phyloP scores from a whole-genome alignment of 805 yeast species.

The Ogataea ramenticola region DNA sequence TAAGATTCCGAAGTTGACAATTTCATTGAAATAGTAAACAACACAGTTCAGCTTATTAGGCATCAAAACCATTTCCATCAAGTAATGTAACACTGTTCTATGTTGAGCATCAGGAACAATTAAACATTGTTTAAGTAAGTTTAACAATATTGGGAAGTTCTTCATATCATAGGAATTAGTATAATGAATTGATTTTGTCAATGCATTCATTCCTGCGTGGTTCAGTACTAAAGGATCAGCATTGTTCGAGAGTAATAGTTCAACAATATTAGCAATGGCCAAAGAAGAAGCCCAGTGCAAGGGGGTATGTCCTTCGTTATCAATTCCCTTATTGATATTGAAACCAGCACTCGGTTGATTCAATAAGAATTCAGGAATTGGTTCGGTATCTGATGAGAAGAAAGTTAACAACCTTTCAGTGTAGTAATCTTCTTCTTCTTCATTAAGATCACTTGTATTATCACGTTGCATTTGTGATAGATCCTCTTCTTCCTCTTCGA shows the following conservation, averaged over 20 bases:
- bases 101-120: conserved; percentile 68
- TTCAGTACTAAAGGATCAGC: conserved; percentile 53
- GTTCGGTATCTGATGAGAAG: conserved; percentile 41
- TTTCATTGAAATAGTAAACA: conserved; percentile 41
- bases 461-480: neutral
- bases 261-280: conserved; percentile 58
- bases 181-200: conserved; percentile 63
- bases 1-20: conserved; percentile 19
- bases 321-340: conserved; percentile 61
- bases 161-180: conserved; percentile 63
- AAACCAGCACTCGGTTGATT: conserved; percentile 53
- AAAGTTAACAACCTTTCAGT: conserved; percentile 38
- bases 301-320: conserved; percentile 75
- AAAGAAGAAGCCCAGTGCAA: conserved; percentile 83
- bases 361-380: conserved; percentile 31
- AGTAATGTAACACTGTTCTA: conserved; percentile 66
- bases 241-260: conserved; percentile 46
- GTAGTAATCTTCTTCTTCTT: conserved; percentile 34
- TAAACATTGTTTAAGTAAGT: conserved; percentile 56
- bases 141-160: conserved; percentile 51
- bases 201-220: conserved; percentile 57
- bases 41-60: conserved; percentile 43
- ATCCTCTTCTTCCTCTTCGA: neutral
- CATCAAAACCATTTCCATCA: conserved; percentile 40
- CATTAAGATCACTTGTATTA: conserved; percentile 1